Conservation (phyloP, 257 asterid species). For the Ophiorrhiza pumila region DNA sequence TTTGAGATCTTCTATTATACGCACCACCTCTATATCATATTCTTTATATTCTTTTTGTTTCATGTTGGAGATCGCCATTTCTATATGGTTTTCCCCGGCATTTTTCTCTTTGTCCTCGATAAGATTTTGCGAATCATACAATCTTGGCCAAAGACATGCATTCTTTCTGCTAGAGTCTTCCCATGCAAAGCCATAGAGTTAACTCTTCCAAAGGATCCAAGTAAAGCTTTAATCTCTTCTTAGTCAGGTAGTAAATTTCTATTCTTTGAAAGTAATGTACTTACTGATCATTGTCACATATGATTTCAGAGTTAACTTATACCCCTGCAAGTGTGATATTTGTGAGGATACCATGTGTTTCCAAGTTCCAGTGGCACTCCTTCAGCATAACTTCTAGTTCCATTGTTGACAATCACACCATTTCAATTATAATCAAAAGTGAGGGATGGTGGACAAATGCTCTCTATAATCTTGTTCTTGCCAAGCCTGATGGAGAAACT, state of each 20-base stretch:
- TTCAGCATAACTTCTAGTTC: constrained; percentile 77
- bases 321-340: constrained; percentile 64
- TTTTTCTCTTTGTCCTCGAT: constrained; percentile 66
- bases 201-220: constrained; percentile 74
- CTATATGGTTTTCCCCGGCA: constrained; percentile 70
- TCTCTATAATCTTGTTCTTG: constrained; percentile 38
- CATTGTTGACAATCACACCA: constrained; percentile 40
- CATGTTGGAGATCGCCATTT: constrained; percentile 93
- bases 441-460: constrained; percentile 77
- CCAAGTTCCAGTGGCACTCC: constrained; percentile 77
- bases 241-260: neutral
- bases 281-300: neutral
- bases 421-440: constrained; percentile 55
- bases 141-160: constrained; percentile 66
- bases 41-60: constrained; percentile 66
- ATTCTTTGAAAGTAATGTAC: neutral
- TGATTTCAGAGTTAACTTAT: constrained; percentile 53
- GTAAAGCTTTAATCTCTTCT: constrained; percentile 27
- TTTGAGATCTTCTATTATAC: constrained; percentile 66
- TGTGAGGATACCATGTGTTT: constrained; percentile 68
- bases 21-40: constrained; percentile 67
- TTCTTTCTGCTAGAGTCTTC: constrained; percentile 64
- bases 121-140: constrained; percentile 59
- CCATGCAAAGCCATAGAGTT: constrained; percentile 72
- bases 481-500: constrained; percentile 52